Percentiles rank a stretch among this genome's conserved stretches.
phyloP scores from a whole-genome alignment of 345 rosid genomes.

The Microthlaspi erraticum region DNA sequence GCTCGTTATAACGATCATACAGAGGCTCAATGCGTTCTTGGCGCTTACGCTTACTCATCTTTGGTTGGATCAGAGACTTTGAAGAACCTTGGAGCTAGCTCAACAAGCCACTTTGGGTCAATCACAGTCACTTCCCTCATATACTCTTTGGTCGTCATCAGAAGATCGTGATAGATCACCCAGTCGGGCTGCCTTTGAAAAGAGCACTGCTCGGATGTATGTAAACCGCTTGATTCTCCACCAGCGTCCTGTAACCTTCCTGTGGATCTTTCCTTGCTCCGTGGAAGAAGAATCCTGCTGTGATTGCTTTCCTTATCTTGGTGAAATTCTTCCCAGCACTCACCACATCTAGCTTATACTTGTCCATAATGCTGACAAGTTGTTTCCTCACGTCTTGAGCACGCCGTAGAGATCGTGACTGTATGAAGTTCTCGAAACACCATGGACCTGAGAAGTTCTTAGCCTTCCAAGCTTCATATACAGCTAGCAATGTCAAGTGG shows the following conservation, averaged over 20 bases:
- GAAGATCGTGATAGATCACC: slow-evolving; percentile 90
- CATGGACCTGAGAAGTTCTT: slow-evolving; percentile 84
- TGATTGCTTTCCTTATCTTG: slow-evolving; percentile 79
- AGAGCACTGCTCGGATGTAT: slow-evolving; percentile 91
- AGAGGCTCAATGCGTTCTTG: slow-evolving; percentile 86
- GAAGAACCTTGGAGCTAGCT: slow-evolving; percentile 86
- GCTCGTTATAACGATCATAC: slow-evolving; percentile 86
- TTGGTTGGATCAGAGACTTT: slow-evolving; percentile 79
- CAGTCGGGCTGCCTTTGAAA: slow-evolving; percentile 93
- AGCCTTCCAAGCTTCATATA: slow-evolving; percentile 91
- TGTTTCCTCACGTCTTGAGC: slow-evolving; percentile 89
- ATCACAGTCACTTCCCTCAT: slow-evolving; percentile 85
- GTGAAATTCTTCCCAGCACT: slow-evolving; percentile 74
- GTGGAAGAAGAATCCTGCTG: slow-evolving; percentile 91
- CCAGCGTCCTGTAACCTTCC: slow-evolving; percentile 79
- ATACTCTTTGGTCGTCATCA: slow-evolving; percentile 89
- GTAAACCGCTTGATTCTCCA: slow-evolving; percentile 82
- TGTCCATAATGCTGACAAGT: slow-evolving; percentile 85
- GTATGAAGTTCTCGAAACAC: slow-evolving; percentile 90
- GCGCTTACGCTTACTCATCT: slow-evolving; percentile 88
- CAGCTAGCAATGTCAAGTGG: slow-evolving; percentile 85
- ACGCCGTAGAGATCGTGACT: slow-evolving; percentile 73
- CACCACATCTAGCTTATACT: slow-evolving; percentile 76
- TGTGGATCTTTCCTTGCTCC: slow-evolving; percentile 83
- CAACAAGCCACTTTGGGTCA: slow-evolving; percentile 91